Evolutionary conservation across 768 basidiomycete genomes (phyloP), one percentile per base, ranked within the genome.

Genomic region (Lactarius akahatsu): DNA sequence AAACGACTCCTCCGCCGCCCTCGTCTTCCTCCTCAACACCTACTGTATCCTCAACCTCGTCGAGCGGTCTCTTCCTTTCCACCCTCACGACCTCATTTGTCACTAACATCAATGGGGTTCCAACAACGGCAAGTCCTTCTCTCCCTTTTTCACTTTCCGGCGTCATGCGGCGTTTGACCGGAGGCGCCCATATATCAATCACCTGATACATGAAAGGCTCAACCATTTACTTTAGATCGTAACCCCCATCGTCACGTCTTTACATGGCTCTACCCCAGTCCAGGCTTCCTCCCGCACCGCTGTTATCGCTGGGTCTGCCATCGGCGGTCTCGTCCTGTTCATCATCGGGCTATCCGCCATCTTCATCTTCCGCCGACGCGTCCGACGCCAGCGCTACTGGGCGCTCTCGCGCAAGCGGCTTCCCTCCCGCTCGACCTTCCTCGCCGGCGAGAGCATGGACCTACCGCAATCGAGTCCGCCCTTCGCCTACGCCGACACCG

Each of bases 401-500:
- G 59, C 52, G 9, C 68, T 69, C 40, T 26, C 61, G 6, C 69
- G 57, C n/a, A 65, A 69, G 34, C 60, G 30, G 2, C 60, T n/a
- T 11, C 59, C 64, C 1, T 63, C 70, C 13, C 68, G 65, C 26
- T 28, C 61, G 9, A 57, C 64, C 1, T 69, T 71, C 41, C 64
- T 71, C 30, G 57, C 62, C 0, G 64, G 57, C 1, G 70, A 71
- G 38, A 64, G 61, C 15, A 63, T 69, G 70, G 70, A 71, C 59
- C 34, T 59, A 5, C 47, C 61, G 28, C 34, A 36, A 1, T 45
- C 56, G n/a, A 36, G 7, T 11, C 45, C 57, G 3, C 52, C 58
- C 18, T 45, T 59, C 10, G 30, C 18, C 28, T 38, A 56, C 4
- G 15, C 57, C 20, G 54, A 61, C 10, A 26, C n/a, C 20, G 40